Conservation (phyloP, 2,329 filamentous ascomycete species). For the Alternaria tenuissima region DNA sequence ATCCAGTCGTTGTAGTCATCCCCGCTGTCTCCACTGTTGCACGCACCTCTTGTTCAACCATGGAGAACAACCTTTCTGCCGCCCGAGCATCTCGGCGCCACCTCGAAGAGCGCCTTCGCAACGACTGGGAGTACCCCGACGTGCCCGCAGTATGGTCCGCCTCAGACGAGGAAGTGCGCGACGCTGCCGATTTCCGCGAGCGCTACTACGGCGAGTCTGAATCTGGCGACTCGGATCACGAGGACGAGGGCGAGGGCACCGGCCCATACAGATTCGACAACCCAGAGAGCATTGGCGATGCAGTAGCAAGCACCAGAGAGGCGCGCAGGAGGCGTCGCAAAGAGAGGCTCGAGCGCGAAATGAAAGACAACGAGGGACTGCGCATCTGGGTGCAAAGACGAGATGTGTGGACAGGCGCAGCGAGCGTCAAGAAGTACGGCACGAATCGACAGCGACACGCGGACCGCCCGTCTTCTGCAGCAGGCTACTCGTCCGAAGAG, state of each 20-base stretch:
- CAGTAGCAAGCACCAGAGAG: slow-evolving; percentile 41
- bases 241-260: slow-evolving; percentile 37
- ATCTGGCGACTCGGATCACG: slow-evolving; percentile 32
- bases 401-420: slow-evolving; percentile 85
- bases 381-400: slow-evolving; percentile 79
- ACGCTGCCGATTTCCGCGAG: slow-evolving; percentile 51
- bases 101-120: slow-evolving; percentile 53
- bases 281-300: slow-evolving; percentile 55
- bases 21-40: slow-evolving; percentile 9
- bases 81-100: slow-evolving; percentile 53
- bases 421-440: slow-evolving; percentile 55
- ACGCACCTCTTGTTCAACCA: slow-evolving; percentile 18
- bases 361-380: slow-evolving; percentile 79
- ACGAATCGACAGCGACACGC: no score
- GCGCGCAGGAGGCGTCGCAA: slow-evolving; percentile 50
- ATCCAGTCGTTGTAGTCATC: background rate
- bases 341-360: slow-evolving; percentile 52
- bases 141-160: slow-evolving; percentile 43
- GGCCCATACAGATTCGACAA: slow-evolving; percentile 54
- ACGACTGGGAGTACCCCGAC: slow-evolving; percentile 57
- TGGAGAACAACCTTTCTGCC: slow-evolving; percentile 54
- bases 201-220: slow-evolving; percentile 53
- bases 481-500: slow-evolving; percentile 19
- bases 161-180: slow-evolving; percentile 45
- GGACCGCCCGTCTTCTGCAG: no score